Evolutionary conservation across 106 monocot species (phyloP).

Genomic region (Posidonia australis): DNA sequence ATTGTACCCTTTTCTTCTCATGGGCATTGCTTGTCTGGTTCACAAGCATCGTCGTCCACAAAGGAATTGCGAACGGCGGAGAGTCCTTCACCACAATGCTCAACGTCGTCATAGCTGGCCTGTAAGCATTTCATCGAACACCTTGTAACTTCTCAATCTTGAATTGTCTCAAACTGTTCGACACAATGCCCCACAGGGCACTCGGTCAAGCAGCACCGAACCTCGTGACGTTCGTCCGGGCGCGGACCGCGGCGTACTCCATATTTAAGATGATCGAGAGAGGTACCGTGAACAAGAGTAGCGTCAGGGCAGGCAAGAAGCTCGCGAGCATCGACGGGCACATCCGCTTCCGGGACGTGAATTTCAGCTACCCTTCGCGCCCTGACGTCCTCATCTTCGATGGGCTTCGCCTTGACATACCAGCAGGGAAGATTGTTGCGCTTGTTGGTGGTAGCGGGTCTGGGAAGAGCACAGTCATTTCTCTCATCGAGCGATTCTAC

Average conservation of each 20-base stretch:
- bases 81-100: constrained; percentile 99
- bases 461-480: constrained; percentile 91
- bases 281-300: constrained; percentile 28
- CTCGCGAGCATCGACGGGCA: constrained; percentile 57
- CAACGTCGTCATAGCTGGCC: constrained; percentile 90
- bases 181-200: constrained; percentile 34
- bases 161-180: neutral
- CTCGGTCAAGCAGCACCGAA: constrained; percentile 87
- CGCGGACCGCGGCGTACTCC: constrained; percentile 71
- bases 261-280: constrained; percentile 96
- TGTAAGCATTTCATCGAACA: constrained; percentile 41
- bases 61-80: constrained; percentile 76
- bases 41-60: constrained; percentile 82
- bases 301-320: constrained; percentile 16
- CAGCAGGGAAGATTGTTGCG: constrained; percentile 74
- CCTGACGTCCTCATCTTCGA: constrained; percentile 69
- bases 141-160: neutral
- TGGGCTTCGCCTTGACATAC: constrained; percentile 54
- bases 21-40: constrained; percentile 97
- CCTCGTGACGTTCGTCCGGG: constrained; percentile 72
- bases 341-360: constrained; percentile 55
- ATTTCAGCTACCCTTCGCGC: constrained; percentile 83
- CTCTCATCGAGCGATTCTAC: constrained; percentile 94
- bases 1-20: constrained; percentile 75
- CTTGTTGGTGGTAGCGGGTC: constrained; percentile 96